Evolutionary conservation across 192 early-diverging fungal species (phyloP).

Genomic region (Coemansia reversa): DNA sequence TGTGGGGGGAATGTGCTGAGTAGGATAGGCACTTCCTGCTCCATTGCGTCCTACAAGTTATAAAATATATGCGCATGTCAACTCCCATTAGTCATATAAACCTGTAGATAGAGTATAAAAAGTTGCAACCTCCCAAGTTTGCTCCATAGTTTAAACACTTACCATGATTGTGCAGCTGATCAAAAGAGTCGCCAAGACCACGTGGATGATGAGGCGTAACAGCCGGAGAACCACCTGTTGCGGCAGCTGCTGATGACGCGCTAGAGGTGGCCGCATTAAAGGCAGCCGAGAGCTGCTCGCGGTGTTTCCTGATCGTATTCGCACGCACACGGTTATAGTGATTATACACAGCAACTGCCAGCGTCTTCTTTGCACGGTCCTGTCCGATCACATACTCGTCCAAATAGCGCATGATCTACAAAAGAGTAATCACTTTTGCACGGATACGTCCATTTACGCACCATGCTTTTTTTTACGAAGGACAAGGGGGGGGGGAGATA

Average conservation of each 20-base stretch:
- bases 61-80: not conserved
- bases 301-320: slow-evolving; percentile 59
- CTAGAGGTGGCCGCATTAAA: slow-evolving; percentile 28
- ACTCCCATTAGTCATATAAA: not conserved
- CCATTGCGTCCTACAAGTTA: slow-evolving; percentile 35
- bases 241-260: slow-evolving; percentile 9
- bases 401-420: slow-evolving; percentile 72
- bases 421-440: not conserved
- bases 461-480: slow-evolving; percentile 1
- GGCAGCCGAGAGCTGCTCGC: slow-evolving; percentile 45
- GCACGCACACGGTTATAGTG: slow-evolving; percentile 77
- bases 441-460: not conserved
- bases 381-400: slow-evolving; percentile 89
- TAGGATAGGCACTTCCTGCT: slow-evolving; percentile 37
- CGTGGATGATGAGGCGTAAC: slow-evolving; percentile 19
- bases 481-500: not conserved
- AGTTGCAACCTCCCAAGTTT: not conserved
- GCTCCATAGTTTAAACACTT: not conserved
- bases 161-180: slow-evolving; percentile 6
- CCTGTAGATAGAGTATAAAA: not conserved
- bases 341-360: slow-evolving; percentile 84
- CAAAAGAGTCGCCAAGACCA: slow-evolving; percentile 25
- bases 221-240: not conserved
- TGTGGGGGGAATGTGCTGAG: slow-evolving; percentile 42
- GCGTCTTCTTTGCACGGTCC: slow-evolving; percentile 75